Evolutionary conservation across 2,329 filamentous ascomycete species (phyloP), one percentile per base, ranked within the genome.

Genomic region (Neoscytalidium dimidiatum): DNA sequence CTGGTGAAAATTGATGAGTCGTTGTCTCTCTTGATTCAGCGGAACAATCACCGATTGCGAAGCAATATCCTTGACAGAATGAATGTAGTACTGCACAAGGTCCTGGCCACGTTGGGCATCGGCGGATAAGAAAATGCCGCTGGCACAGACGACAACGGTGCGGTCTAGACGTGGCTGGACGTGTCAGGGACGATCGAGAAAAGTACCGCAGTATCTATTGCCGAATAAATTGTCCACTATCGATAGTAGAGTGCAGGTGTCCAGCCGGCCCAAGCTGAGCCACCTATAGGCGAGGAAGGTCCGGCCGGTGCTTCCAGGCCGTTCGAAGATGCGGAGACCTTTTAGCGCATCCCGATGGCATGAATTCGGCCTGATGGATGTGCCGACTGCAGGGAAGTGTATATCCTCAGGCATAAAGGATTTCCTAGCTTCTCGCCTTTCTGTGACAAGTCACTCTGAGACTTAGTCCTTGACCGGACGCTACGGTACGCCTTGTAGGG

Each of bases 391-490:
- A 29, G 41, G 35, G 8, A 11, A 9, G 33, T 38, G 38, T 5
- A 31, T 9, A 4, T 46, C 19, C 28, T 44, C 23, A 46, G 56
- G 26, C 41, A 46, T 14, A 19, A 19, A 58, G 38, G n/a, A 28
- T 44, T n/a, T 14, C 3, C 31, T 46, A 8, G n/a, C 14, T 14
- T 17, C 38, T n/a, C 23, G 23, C 38, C 28, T 7, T 33, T 14
- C 38, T 60, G 41, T 44, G 56, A 44, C 56, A 60, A 26, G 17
- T 60, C 28, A 46, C 43, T 60, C 29, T 60, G 56, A 46, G 56
- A 60, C 17, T 11, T 21, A 44, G 56, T 14, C n/a, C 19, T 38
- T 31, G n/a, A n/a, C 13, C 17, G 38, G 21, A 26, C 9, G n/a
- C 26, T 7, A 31, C 38, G 56, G 56, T 26, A 29, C 23, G 56